A percentile compares a stretch with the other conserved stretches of the same genome.
phyloP scores from a whole-genome alignment of 345 rosid species.

The Turritis glabra region DNA sequence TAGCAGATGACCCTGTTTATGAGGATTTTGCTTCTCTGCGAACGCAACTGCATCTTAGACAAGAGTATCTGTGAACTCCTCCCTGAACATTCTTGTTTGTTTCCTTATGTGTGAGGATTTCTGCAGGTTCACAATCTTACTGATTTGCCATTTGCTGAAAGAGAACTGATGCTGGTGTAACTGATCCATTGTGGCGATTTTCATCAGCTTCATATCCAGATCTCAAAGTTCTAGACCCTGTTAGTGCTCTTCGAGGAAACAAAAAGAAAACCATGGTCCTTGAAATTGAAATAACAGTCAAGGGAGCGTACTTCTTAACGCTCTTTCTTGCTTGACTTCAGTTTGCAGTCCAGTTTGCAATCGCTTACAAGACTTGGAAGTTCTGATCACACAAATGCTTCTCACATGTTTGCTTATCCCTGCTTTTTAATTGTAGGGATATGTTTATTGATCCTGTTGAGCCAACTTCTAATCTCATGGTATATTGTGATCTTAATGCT shows the following conservation, averaged over 20 bases:
- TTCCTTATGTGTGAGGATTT: background rate
- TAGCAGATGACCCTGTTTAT: background rate
- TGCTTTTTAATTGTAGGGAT: conserved; percentile 46
- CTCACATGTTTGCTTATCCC: background rate
- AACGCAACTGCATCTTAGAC: background rate
- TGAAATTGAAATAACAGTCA: conserved; percentile 39
- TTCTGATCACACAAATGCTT: background rate
- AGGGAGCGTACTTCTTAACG: conserved; percentile 47
- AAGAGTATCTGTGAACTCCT: conserved; percentile 15
- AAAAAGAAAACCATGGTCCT: conserved; percentile 34
- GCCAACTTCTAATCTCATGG: conserved; percentile 42
- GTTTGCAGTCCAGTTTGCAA: background rate
- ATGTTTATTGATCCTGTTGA: conserved; percentile 60
- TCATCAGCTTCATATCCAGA: conserved; percentile 85
- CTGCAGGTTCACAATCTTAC: conserved; percentile 56
- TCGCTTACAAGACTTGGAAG: background rate
- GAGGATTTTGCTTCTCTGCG: background rate
- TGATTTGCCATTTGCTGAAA: conserved; percentile 54
- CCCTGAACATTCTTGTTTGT: conserved; percentile 4
- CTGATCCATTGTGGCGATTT: conserved; percentile 77
- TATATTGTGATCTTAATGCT: conserved; percentile 66
- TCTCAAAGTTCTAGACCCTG: conserved; percentile 46
- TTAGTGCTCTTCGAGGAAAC: conserved; percentile 41
- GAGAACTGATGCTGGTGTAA: conserved; percentile 56
- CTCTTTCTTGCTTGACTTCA: conserved; percentile 14